Evolutionary conservation across 331 rosid genomes (phyloP).

Genomic region (Stylosanthes scabra): DNA sequence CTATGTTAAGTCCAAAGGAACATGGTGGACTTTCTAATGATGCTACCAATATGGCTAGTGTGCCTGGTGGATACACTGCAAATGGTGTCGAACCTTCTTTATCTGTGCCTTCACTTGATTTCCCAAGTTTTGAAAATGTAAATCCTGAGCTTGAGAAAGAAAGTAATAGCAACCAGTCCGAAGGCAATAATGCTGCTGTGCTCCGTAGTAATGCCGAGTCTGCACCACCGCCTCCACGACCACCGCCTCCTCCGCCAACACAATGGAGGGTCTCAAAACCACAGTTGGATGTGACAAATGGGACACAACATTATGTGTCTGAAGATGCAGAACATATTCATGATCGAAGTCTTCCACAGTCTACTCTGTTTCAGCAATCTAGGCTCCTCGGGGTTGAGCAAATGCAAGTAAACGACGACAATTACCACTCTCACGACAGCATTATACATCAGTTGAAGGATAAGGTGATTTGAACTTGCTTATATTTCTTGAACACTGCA

Average conservation of each 20-base stretch:
- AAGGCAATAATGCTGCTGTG: constrained; percentile 39
- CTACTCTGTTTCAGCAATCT: constrained; percentile 45
- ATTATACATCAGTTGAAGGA: constrained; percentile 39
- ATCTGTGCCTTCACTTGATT: constrained; percentile 67
- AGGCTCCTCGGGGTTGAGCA: constrained; percentile 43
- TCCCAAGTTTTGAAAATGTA: constrained; percentile 75
- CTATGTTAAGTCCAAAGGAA: constrained; percentile 50
- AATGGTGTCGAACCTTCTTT: constrained; percentile 58
- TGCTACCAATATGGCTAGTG: constrained; percentile 48
- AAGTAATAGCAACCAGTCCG: constrained; percentile 39
- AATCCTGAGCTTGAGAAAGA: constrained; percentile 52
- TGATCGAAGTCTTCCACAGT: constrained; percentile 44
- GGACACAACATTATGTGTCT: constrained; percentile 37
- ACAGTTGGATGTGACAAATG: constrained; percentile 51
- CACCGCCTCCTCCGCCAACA: constrained; percentile 71
- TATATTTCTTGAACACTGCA: constrained; percentile 25
- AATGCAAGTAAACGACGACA: constrained; percentile 43
- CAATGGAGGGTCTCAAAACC: constrained; percentile 66
- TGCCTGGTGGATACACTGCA: constrained; percentile 26
- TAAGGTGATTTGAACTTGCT: constrained; percentile 54
- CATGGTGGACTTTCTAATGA: constrained; percentile 37
- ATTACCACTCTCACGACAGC: constrained; percentile 40
- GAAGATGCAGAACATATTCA: constrained; percentile 39
- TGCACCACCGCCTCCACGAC: constrained; percentile 56
- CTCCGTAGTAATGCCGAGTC: constrained; percentile 46